Evolutionary conservation across 75 land plant genomes (phyloP), one percentile per base, ranked within the genome.

Genomic region (Picea sitchensis): DNA sequence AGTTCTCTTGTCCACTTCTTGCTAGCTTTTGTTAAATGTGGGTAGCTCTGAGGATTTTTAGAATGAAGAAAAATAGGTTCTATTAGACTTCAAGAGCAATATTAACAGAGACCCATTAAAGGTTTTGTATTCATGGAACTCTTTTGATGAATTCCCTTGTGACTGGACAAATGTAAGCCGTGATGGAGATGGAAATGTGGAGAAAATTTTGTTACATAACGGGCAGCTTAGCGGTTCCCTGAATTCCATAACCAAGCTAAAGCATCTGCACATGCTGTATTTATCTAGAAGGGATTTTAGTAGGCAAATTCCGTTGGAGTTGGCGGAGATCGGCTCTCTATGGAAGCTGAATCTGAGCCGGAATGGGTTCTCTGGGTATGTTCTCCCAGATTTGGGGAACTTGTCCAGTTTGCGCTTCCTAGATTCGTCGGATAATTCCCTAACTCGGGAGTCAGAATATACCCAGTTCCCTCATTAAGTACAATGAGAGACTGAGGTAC

Each of bases 341-440:
- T 89, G 90, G 90, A 94, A 94, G 91, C 90, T 96, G 63, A 94
- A 94, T 79, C 47, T 96, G 41, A 92, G 95, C 69, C 60, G 79
- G 5, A 96, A 96, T 82, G 87, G 81, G 14, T 61, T 96, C 3
- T 92, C 91, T 31, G 99, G 99, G n/a, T 54, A 75, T 14, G 76
- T 96, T 17, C 99, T 97, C 5, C 87, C 77, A 21, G 84, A 80
- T 41, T 78, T 92, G 34, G 90, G 95, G 74, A 83, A 83, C 47
- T 80, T 91, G 34, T 81, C 81, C 3, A 80, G 75, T 63, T 80
- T 96, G 26, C 86, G 97, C 34, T 81, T 94, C 78, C 86, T 96
- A 26, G 95, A 96, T 84, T 83, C 91, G 81, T 88, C 91, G 12
- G 69, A 34, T 9, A 91, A 91, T 84, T 41, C 75, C 38, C 89